Percentiles rank a stretch among this genome's conserved stretches.
These are phyloP conservation scores for Trichoderma hamatum DNA, from an alignment of 2,329 filamentous ascomycete species.

Conservation along the genomic window DNA sequence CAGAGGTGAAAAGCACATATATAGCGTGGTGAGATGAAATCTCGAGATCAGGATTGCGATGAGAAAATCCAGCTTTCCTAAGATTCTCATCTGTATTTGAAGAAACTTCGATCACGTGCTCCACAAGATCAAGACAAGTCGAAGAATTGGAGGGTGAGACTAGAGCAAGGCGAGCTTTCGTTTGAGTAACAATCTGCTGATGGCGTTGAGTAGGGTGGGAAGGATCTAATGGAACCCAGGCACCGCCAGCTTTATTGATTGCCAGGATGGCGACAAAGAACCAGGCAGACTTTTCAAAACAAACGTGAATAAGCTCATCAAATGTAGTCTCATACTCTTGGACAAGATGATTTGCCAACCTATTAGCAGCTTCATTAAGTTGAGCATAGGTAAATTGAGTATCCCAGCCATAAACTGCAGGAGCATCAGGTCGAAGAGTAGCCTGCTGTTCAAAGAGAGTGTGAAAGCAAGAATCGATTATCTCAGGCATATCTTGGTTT, in stretches of 20 bases:
- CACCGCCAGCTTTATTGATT: slow-evolving; percentile 22
- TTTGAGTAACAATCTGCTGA: slow-evolving; percentile 16
- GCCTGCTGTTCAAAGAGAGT: slow-evolving; percentile 13
- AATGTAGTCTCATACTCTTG: background rate
- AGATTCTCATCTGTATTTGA: background rate
- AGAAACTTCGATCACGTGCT: slow-evolving; percentile 2
- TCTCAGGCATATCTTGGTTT: slow-evolving; percentile 8
- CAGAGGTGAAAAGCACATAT: slow-evolving; percentile 23
- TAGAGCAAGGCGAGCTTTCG: slow-evolving; percentile 11
- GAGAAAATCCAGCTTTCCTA: background rate
- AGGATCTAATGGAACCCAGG: slow-evolving; percentile 23
- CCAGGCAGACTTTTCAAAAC: slow-evolving; percentile 24
- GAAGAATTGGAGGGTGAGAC: background rate
- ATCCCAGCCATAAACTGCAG: slow-evolving; percentile 10
- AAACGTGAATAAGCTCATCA: slow-evolving; percentile 22
- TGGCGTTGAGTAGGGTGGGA: slow-evolving; percentile 18
- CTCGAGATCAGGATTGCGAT: background rate
- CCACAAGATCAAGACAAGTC: slow-evolving; percentile 1
- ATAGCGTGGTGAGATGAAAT: slow-evolving; percentile 14
- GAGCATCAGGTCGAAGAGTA: background rate
- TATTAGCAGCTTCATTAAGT: slow-evolving; percentile 14
- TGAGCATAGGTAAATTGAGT: slow-evolving; percentile 4
- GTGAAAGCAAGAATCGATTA: slow-evolving; percentile 14
- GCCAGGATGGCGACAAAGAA: slow-evolving; percentile 21
- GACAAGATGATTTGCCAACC: slow-evolving; percentile 18